Conservation (phyloP, 345 rosid species). For the Limnanthes douglasii region DNA sequence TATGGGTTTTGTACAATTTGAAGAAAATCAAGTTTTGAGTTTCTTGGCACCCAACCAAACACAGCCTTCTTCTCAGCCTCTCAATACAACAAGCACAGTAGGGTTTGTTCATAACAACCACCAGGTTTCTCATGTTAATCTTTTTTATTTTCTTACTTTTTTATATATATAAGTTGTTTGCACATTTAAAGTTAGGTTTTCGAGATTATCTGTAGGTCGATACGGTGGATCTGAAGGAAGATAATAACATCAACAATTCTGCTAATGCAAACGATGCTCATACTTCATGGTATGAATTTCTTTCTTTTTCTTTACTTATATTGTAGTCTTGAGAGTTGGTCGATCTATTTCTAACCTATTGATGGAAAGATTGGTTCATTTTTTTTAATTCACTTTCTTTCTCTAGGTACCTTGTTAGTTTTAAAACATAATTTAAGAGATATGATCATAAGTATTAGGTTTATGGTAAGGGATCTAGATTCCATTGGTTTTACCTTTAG, state of each 20-base stretch:
- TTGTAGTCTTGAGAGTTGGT: too few relatives aligned
- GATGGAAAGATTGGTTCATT: too few relatives aligned
- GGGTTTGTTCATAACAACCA: slow-evolving; percentile 25
- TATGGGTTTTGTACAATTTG: slow-evolving; percentile 65
- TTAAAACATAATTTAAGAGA: too few relatives aligned
- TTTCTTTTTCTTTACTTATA: background rate
- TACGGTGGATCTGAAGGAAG: slow-evolving; percentile 31
- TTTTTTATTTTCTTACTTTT: slow-evolving; percentile 3
- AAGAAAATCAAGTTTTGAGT: slow-evolving; percentile 58
- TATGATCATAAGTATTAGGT: too few relatives aligned
- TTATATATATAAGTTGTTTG: background rate
- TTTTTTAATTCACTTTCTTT: too few relatives aligned
- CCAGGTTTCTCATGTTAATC: slow-evolving; percentile 19
- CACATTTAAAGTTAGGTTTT: slow-evolving; percentile 1
- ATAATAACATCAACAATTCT: slow-evolving; percentile 23
- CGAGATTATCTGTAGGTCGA: slow-evolving; percentile 31
- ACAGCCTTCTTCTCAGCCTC: slow-evolving; percentile 19
- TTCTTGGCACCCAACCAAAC: slow-evolving; percentile 43
- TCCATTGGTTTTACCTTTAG: too few relatives aligned
- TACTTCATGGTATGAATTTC: slow-evolving; percentile 34
- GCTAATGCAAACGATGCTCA: slow-evolving; percentile 24
- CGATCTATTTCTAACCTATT: too few relatives aligned
- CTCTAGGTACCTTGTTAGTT: too few relatives aligned
- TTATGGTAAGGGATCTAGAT: too few relatives aligned
- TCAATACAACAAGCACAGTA: slow-evolving; percentile 16